These are phyloP conservation scores for Meredithiella fracta DNA, from an alignment of 2,329 filamentous ascomycete genomes.

Conservation along the genomic window DNA sequence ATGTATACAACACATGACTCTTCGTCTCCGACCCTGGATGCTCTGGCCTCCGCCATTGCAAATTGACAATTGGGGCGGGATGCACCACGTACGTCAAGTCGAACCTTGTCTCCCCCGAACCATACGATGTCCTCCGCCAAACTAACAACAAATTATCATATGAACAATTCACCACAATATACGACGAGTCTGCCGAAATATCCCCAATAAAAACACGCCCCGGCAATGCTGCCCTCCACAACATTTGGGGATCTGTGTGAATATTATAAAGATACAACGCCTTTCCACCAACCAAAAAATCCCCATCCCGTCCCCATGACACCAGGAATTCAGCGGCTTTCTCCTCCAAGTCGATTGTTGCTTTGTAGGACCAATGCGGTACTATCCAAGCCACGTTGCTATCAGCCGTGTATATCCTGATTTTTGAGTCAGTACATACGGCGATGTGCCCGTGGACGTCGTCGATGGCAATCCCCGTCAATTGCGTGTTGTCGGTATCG, in stretches of 20 bases:
- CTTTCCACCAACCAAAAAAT: constrained; percentile 62
- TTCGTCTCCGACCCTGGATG: constrained; percentile 62
- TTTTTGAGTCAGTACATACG: constrained; percentile 45
- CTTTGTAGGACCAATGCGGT: constrained; percentile 46
- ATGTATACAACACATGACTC: constrained; percentile 80
- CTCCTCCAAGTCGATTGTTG: constrained; percentile 33
- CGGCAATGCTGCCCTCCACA: constrained; percentile 63
- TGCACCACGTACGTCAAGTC: constrained; percentile 86
- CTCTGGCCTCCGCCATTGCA: constrained; percentile 72
- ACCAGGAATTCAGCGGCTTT: constrained; percentile 29
- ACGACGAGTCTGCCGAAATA: constrained; percentile 72
- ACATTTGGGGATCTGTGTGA: constrained; percentile 31
- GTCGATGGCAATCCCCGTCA: constrained; percentile 68
- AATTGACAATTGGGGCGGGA: constrained; percentile 57
- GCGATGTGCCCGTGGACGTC: constrained; percentile 74
- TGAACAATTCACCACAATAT: constrained; percentile 65
- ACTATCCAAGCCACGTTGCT: constrained; percentile 5
- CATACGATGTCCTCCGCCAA: constrained; percentile 78
- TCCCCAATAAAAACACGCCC: constrained; percentile 56
- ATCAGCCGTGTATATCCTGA: constrained; percentile 67
- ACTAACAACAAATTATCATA: constrained; percentile 79
- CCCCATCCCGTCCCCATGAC: constrained; percentile 77
- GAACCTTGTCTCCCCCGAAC: constrained; percentile 67
- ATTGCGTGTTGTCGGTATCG: constrained; percentile 51
- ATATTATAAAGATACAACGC: constrained; percentile 52